phyloP scores from a whole-genome alignment of 306 rosid genomes.

The Dalbergia cultrata region DNA sequence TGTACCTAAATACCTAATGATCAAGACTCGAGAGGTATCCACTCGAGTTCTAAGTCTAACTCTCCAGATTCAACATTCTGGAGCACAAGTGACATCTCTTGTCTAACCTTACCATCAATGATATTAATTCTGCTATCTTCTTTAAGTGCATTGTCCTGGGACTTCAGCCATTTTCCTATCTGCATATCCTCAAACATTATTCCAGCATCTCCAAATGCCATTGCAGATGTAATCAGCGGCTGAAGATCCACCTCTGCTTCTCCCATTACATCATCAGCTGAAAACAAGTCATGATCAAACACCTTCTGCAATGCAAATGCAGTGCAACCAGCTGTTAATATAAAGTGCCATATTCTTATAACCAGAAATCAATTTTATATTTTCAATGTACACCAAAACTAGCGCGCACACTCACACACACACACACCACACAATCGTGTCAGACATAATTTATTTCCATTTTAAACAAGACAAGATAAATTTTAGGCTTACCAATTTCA shows the following conservation, averaged over 20 bases:
- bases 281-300: slow-evolving; percentile 85
- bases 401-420: not conserved
- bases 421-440: not conserved
- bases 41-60: slow-evolving; percentile 81
- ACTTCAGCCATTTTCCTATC: slow-evolving; percentile 94
- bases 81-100: slow-evolving; percentile 73
- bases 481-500: slow-evolving; percentile 73
- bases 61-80: slow-evolving; percentile 97
- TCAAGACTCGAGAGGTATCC: slow-evolving; percentile 90
- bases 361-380: not conserved
- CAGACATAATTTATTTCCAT: not conserved
- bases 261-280: slow-evolving; percentile 98
- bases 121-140: slow-evolving; percentile 83
- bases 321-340: slow-evolving; percentile 38
- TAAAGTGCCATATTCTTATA: slow-evolving; percentile 1
- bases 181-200: slow-evolving; percentile 88
- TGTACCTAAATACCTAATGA: slow-evolving; percentile 72
- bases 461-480: not conserved
- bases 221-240: slow-evolving; percentile 91
- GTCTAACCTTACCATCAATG: slow-evolving; percentile 79
- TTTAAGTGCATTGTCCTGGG: slow-evolving; percentile 84
- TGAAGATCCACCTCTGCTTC: slow-evolving; percentile 99
- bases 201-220: slow-evolving; percentile 90
- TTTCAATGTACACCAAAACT: not conserved
- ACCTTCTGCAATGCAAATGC: slow-evolving; percentile 67